A percentile compares a stretch with the other conserved stretches of the same genome.
Conservation (phyloP, 176 grass and related monocot species). For the Cymbopogon citratus region DNA sequence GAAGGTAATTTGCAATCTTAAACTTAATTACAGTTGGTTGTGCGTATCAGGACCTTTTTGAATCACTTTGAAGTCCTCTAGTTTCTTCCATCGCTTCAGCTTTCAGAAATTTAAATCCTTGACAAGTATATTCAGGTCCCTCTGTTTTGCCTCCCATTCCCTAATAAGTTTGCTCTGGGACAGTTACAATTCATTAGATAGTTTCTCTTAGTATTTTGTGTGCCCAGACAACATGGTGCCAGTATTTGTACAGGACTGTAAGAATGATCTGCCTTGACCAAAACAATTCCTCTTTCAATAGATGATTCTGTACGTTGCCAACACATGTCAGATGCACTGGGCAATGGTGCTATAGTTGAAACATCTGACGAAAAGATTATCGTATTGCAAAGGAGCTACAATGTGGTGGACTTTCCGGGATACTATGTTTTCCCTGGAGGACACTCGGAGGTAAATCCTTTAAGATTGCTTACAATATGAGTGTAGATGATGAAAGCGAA, state of each 20-base stretch:
- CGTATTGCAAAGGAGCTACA: constrained; percentile 81
- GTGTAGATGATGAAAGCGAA: not conserved
- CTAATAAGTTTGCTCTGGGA: not conserved
- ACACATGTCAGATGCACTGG: constrained; percentile 80
- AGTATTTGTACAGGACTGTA: constrained; percentile 8
- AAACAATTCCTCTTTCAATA: constrained; percentile 28
- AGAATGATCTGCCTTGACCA: constrained; percentile 11
- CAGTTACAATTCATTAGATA: too few species aligned
- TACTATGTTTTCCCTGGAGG: constrained; percentile 94
- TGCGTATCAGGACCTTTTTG: not conserved
- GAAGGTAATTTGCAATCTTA: constrained; percentile 46
- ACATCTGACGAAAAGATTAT: constrained; percentile 83
- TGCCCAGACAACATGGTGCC: not conserved
- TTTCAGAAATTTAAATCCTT: constrained; percentile 16
- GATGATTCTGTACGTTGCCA: constrained; percentile 62
- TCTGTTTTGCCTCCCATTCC: not conserved
- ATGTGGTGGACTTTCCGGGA: constrained; percentile 86
- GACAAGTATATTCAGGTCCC: not conserved
- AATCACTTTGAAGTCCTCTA: not conserved
- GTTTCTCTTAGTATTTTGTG: not conserved
- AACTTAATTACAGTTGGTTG: not conserved
- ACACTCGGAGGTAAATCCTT: constrained; percentile 72
- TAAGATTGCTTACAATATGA: not conserved
- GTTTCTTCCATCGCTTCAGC: not conserved
- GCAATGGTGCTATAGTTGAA: constrained; percentile 88